A percentile compares a stretch with the other conserved stretches of the same genome.
These are phyloP conservation scores for Candida insectalens DNA, from an alignment of 805 yeast species.

Conservation along the genomic window DNA sequence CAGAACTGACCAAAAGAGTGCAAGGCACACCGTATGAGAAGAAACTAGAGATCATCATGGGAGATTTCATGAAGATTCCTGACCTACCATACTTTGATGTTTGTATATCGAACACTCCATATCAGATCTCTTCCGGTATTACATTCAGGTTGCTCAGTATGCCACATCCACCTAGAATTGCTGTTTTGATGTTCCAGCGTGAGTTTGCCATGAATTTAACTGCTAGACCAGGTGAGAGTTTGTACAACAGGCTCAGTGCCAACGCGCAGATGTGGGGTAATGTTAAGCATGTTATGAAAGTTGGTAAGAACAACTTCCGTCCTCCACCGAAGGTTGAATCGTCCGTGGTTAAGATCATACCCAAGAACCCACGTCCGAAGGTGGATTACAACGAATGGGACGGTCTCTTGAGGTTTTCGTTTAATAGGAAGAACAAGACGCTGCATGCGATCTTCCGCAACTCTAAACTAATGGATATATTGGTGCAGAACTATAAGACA, in stretches of 20 bases:
- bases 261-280: conserved; percentile 99
- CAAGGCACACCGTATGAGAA: conserved; percentile 94
- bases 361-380: conserved; percentile 88
- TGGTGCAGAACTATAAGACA: conserved; percentile 83
- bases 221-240: conserved; percentile 93
- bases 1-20: conserved; percentile 93
- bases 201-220: conserved; percentile 90
- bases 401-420: conserved; percentile 82
- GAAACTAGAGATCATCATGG: conserved; percentile 82
- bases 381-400: conserved; percentile 96
- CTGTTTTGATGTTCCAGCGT: conserved; percentile 94
- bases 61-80: conserved; percentile 94
- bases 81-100: conserved; percentile 83
- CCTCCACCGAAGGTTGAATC: conserved; percentile 99
- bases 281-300: conserved; percentile 97
- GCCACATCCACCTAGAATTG: conserved; percentile 90
- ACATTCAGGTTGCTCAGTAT: conserved; percentile 86
- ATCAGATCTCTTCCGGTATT: conserved; percentile 93
- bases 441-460: conserved; percentile 89
- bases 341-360: conserved; percentile 87
- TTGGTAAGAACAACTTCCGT: conserved; percentile 90
- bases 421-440: conserved; percentile 89
- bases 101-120: conserved; percentile 95
- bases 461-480: conserved; percentile 62
- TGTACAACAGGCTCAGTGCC: conserved; percentile 89